Percentiles rank a stretch among this genome's conserved stretches.
Conservation (phyloP, 2,329 filamentous ascomycete species). For the Alternaria dauci region DNA sequence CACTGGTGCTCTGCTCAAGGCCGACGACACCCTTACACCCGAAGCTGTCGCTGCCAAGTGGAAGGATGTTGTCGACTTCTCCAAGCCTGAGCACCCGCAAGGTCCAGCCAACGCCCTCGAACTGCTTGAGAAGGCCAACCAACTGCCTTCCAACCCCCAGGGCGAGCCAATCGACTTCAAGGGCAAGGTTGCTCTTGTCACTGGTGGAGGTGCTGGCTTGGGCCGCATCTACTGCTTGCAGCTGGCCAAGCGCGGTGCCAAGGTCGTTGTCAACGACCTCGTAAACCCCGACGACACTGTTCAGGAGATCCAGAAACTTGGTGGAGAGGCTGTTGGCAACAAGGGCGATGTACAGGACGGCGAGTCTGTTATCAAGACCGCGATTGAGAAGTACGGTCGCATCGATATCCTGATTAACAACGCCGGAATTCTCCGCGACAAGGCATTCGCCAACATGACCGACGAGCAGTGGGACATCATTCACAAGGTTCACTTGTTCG, state of each 20-base stretch:
- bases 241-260: conserved; percentile 83
- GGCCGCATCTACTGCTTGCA: conserved; percentile 89
- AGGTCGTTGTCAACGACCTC: conserved; percentile 95
- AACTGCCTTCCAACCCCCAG: conserved; percentile 43
- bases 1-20: conserved; percentile 85
- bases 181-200: conserved; percentile 50
- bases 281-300: conserved; percentile 90
- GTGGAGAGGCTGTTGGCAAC: conserved; percentile 89
- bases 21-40: conserved; percentile 86
- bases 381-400: conserved; percentile 91
- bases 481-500: conserved; percentile 88
- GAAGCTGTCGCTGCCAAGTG: conserved; percentile 89
- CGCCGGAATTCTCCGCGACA: conserved; percentile 95
- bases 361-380: conserved; percentile 87
- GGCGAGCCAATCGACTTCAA: conserved; percentile 48
- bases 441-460: conserved; percentile 97
- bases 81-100: conserved; percentile 79
- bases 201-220: conserved; percentile 64
- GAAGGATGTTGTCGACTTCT: conserved; percentile 87
- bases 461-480: conserved; percentile 93
- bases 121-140: conserved; percentile 59
- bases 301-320: conserved; percentile 87
- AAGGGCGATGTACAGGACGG: conserved; percentile 95
- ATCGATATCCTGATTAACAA: conserved; percentile 98
- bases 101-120: conserved; percentile 89